A percentile compares a stretch with the other conserved stretches of the same genome.
Conservation (phyloP, 2,329 filamentous ascomycete species). For the Colletotrichum sp. region DNA sequence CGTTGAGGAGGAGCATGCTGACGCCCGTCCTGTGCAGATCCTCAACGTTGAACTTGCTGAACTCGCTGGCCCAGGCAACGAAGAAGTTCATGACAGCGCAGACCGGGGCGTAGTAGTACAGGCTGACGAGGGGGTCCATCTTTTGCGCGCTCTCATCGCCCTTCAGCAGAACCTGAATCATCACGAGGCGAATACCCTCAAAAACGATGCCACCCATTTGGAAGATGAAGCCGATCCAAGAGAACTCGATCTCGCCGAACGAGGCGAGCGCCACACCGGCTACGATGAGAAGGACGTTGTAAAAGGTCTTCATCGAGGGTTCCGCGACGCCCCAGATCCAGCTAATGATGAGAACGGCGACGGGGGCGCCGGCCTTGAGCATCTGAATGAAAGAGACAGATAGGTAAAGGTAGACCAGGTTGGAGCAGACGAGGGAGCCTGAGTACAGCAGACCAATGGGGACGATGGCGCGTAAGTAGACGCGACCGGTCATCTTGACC, state of each 20-base stretch:
- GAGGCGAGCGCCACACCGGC: slow-evolving; percentile 57
- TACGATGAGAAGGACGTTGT: slow-evolving; percentile 58
- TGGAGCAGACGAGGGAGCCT: slow-evolving; percentile 69
- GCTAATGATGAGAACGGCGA: slow-evolving; percentile 69
- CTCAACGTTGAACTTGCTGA: slow-evolving; percentile 66
- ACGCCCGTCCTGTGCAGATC: slow-evolving; percentile 71
- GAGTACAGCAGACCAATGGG: slow-evolving; percentile 72
- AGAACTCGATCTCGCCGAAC: slow-evolving; percentile 72
- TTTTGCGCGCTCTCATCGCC: slow-evolving; percentile 68
- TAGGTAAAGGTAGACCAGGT: slow-evolving; percentile 71
- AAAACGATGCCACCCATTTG: slow-evolving; percentile 80
- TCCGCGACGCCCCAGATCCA: slow-evolving; percentile 62
- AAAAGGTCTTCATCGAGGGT: slow-evolving; percentile 47
- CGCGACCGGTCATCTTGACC: slow-evolving; percentile 63
- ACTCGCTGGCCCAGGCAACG: slow-evolving; percentile 72
- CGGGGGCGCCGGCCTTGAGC: slow-evolving; percentile 72
- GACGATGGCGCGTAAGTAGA: slow-evolving; percentile 68
- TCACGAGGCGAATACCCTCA: slow-evolving; percentile 81
- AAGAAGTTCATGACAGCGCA: slow-evolving; percentile 82
- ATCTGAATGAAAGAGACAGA: slow-evolving; percentile 74
- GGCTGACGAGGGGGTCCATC: slow-evolving; percentile 87
- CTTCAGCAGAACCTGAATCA: slow-evolving; percentile 84
- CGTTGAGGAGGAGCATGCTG: slow-evolving; percentile 72
- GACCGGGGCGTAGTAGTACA: slow-evolving; percentile 89
- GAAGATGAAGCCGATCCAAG: slow-evolving; percentile 67